Evolutionary conservation across 2,329 filamentous ascomycete species (phyloP).

Genomic region (Cordyceps cicadae): DNA sequence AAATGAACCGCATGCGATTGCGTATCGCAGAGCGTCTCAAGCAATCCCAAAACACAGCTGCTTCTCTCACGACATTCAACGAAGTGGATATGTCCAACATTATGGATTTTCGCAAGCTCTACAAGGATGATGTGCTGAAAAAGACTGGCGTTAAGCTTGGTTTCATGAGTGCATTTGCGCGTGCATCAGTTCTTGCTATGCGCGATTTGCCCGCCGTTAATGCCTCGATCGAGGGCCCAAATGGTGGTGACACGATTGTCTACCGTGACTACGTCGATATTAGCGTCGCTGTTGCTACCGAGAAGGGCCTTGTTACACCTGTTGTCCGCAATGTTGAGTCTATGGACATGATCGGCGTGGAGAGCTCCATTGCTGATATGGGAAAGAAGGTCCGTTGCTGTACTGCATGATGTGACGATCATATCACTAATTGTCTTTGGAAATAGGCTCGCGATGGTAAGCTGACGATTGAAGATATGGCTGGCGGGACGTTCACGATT

Average conservation of each 20-base stretch:
- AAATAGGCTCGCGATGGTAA: conserved; percentile 82
- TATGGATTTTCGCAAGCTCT: conserved; percentile 94
- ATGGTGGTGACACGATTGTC: conserved; percentile 93
- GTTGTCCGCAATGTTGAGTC: conserved; percentile 90
- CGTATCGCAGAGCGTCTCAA: conserved; percentile 96
- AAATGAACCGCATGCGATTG: conserved; percentile 99
- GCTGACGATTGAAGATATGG: conserved; percentile 98
- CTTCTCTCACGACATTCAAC: conserved; percentile 96
- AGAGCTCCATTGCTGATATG: conserved; percentile 83
- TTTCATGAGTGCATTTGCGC: conserved; percentile 98
- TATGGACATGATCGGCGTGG: conserved; percentile 81
- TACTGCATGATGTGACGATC: not conserved
- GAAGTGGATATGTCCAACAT: conserved; percentile 98
- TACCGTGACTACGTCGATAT: conserved; percentile 98
- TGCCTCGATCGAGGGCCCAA: conserved; percentile 91
- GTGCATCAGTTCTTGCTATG: conserved; percentile 85
- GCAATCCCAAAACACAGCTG: conserved; percentile 97
- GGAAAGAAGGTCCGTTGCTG: conserved; percentile 71
- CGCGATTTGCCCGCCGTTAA: conserved; percentile 91
- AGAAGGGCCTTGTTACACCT: conserved; percentile 94
- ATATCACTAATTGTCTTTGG: conserved; percentile 8
- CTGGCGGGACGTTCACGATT: conserved; percentile 95
- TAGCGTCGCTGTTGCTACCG: conserved; percentile 91
- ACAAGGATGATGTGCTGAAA: conserved; percentile 95
- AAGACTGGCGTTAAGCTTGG: conserved; percentile 95